These are phyloP conservation scores for Sonneratia alba DNA, from an alignment of 345 rosid species.

Conservation along the genomic window DNA sequence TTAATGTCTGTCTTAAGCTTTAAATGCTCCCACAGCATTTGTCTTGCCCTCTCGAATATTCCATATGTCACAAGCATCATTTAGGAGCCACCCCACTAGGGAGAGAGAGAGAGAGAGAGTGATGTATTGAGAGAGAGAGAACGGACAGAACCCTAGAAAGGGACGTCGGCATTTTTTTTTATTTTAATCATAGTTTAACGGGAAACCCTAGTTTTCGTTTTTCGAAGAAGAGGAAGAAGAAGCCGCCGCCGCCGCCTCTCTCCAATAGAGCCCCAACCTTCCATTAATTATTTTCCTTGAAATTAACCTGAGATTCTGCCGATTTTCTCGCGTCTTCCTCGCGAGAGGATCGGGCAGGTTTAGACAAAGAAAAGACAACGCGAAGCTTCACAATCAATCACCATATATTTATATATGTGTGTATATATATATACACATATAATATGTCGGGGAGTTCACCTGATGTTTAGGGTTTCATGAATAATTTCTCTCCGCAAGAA, in stretches of 20 bases:
- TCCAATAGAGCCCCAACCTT: background rate
- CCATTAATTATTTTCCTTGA: background rate
- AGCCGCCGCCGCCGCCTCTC: background rate
- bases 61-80: too few relatives aligned
- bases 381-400: background rate
- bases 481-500: background rate
- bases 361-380: background rate
- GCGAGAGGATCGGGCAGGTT: background rate
- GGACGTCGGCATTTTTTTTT: background rate
- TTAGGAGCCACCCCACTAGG: too few relatives aligned
- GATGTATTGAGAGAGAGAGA: background rate
- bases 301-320: conserved; percentile 1
- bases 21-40: background rate
- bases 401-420: background rate
- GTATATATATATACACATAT: background rate
- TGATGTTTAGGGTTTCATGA: background rate
- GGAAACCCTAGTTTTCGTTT: background rate
- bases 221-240: background rate
- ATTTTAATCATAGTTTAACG: background rate
- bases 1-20: background rate
- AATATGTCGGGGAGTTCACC: background rate
- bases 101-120: background rate
- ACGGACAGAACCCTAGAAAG: background rate
- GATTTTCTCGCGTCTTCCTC: background rate
- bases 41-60: background rate